Conservation (phyloP, 2,329 filamentous ascomycete species). For the Aureobasidium sp. region DNA sequence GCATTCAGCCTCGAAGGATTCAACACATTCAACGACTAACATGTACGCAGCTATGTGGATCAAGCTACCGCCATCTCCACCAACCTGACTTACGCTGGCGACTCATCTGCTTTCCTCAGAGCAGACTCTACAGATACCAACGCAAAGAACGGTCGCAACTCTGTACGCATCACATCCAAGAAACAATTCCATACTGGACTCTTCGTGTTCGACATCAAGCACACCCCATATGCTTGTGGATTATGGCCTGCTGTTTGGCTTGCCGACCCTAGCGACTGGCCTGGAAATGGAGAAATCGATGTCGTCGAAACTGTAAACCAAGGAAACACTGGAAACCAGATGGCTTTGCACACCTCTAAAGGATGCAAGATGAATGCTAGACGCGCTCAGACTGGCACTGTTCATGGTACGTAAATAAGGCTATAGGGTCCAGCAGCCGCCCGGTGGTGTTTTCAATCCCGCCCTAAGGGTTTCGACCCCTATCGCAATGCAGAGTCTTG, state of each 20-base stretch:
- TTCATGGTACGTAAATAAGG: slow-evolving; percentile 22
- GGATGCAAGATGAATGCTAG: slow-evolving; percentile 24
- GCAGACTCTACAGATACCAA: slow-evolving; percentile 22
- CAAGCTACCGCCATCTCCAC: slow-evolving; percentile 16
- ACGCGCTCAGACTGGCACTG: slow-evolving; percentile 65
- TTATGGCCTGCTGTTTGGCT: slow-evolving; percentile 62
- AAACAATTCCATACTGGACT: slow-evolving; percentile 52
- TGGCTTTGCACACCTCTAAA: slow-evolving; percentile 27
- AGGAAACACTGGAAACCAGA: slow-evolving; percentile 20
- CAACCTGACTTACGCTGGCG: slow-evolving; percentile 23
- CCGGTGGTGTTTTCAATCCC: too few relatives aligned
- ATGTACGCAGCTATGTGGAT: slow-evolving; percentile 15
- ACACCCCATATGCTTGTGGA: slow-evolving; percentile 55
- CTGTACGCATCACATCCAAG: slow-evolving; percentile 55
- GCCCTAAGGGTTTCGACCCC: too few relatives aligned
- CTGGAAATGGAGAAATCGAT: slow-evolving; percentile 32
- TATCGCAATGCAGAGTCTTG: too few relatives aligned
- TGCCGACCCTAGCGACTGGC: slow-evolving; percentile 52
- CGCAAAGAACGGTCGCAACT: slow-evolving; percentile 45
- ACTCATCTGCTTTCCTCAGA: slow-evolving; percentile 19
- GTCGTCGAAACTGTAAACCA: slow-evolving; percentile 31
- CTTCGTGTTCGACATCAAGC: slow-evolving; percentile 59
- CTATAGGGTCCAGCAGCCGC: too few relatives aligned
- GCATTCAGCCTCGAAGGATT: slow-evolving; percentile 24
- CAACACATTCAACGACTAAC: background rate